phyloP scores from a whole-genome alignment of 495 filamentous ascomycete species.

The Aspergillus sclerotioniger region DNA sequence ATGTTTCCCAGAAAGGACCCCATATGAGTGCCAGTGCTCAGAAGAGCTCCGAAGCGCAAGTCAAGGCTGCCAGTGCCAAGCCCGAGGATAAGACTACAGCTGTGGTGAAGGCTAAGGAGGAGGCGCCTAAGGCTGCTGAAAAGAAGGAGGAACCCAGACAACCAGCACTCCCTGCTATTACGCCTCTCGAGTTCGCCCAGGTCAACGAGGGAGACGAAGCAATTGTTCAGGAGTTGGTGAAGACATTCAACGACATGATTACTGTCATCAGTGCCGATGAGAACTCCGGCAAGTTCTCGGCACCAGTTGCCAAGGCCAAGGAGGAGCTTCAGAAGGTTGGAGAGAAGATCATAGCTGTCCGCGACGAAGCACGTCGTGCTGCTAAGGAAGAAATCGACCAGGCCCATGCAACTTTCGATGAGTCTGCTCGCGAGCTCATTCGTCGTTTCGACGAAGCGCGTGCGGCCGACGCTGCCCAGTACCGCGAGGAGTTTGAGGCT shows the following conservation, averaged over 20 bases:
- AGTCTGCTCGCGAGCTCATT: slow-evolving; percentile 74
- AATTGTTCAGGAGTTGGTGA: slow-evolving; percentile 88
- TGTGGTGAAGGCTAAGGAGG: slow-evolving; percentile 39
- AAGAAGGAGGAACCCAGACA: slow-evolving; percentile 31
- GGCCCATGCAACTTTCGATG: slow-evolving; percentile 73
- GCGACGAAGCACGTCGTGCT: slow-evolving; percentile 59
- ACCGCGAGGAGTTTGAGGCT: slow-evolving; percentile 83
- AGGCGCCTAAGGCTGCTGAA: slow-evolving; percentile 21
- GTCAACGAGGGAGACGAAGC: slow-evolving; percentile 75
- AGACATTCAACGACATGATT: slow-evolving; percentile 94
- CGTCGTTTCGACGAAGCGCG: slow-evolving; percentile 69
- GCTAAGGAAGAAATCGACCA: slow-evolving; percentile 74
- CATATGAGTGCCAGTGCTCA: slow-evolving; percentile 46
- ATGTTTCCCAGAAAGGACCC: slow-evolving; percentile 44
- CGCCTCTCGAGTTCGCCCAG: slow-evolving; percentile 70
- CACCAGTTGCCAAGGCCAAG: slow-evolving; percentile 79
- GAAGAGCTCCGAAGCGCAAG: slow-evolving; percentile 21
- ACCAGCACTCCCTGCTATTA: slow-evolving; percentile 45
- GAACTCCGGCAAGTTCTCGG: slow-evolving; percentile 67
- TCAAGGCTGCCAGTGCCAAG: slow-evolving; percentile 28
- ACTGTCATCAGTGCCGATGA: slow-evolving; percentile 81
- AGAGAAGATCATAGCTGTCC: slow-evolving; percentile 68
- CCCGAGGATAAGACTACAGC: slow-evolving; percentile 35
- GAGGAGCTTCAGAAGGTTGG: slow-evolving; percentile 74
- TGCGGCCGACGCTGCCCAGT: slow-evolving; percentile 69